phyloP scores from a whole-genome alignment of 1,139 yeast genomes.

The Hemisphaericaspora xylanilytica region DNA sequence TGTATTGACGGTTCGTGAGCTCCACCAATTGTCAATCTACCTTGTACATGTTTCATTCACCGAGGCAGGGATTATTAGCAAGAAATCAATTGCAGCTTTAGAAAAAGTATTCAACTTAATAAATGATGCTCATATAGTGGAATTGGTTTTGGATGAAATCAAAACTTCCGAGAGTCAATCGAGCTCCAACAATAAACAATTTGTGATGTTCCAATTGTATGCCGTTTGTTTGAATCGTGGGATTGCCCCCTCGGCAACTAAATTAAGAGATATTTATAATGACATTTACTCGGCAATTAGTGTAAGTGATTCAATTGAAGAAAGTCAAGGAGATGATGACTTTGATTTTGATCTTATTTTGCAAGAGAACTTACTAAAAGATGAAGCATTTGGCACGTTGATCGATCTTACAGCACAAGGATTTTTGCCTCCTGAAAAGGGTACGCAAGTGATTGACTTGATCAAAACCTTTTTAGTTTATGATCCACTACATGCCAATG shows the following conservation, averaged over 20 bases:
- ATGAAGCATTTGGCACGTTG: constrained; percentile 46
- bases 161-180: constrained; percentile 1
- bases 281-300: constrained; percentile 6
- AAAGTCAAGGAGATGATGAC: constrained; percentile 36
- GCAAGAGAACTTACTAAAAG: constrained; percentile 40
- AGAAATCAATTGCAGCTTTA: constrained; percentile 55
- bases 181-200: constrained; percentile 6
- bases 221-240: constrained; percentile 14
- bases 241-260: constrained; percentile 8
- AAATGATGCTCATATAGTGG: constrained; percentile 13
- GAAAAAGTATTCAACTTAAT: constrained; percentile 45
- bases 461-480: constrained; percentile 46
- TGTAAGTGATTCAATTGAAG: not conserved
- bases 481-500: constrained; percentile 52
- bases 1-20: constrained; percentile 42
- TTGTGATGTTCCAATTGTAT: constrained; percentile 14
- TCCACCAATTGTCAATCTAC: constrained; percentile 32
- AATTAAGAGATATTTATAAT: constrained; percentile 7
- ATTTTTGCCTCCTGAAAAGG: constrained; percentile 14
- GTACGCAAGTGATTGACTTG: constrained; percentile 10
- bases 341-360: constrained; percentile 37
- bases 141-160: constrained; percentile 12
- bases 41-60: constrained; percentile 41
- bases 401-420: constrained; percentile 22
- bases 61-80: constrained; percentile 49